Conservation (phyloP, 1,284 basidiomycete species). For the Papiliotrema terrestris region DNA sequence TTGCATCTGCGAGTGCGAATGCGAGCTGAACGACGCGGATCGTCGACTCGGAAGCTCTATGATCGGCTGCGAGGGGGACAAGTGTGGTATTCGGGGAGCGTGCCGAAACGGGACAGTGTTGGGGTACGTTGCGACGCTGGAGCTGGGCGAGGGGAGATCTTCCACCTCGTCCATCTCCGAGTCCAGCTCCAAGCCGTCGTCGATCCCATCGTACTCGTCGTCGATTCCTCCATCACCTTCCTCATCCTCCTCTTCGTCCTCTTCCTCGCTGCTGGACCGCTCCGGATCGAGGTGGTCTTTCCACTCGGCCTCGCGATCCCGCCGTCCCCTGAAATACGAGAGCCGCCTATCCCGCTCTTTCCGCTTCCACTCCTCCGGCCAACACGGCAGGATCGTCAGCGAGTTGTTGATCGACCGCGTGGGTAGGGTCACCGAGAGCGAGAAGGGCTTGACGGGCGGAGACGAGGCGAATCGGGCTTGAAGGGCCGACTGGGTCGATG, state of each 20-base stretch:
- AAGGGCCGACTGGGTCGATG: background rate
- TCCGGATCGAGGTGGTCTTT: background rate
- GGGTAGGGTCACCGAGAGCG: slow-evolving; percentile 29
- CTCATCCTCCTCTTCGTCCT: slow-evolving; percentile 13
- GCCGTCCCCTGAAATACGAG: slow-evolving; percentile 2
- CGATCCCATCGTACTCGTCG: slow-evolving; percentile 6
- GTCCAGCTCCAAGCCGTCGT: slow-evolving; percentile 15
- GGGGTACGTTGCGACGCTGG: slow-evolving; percentile 44
- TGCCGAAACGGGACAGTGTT: slow-evolving; percentile 44
- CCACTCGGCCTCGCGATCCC: background rate
- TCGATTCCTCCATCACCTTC: slow-evolving; percentile 12
- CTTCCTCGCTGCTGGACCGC: background rate
- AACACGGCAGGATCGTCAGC: slow-evolving; percentile 43
- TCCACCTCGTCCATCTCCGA: slow-evolving; percentile 14
- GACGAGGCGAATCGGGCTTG: slow-evolving; percentile 6
- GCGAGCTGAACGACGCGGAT: slow-evolving; percentile 8
- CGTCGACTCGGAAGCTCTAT: slow-evolving; percentile 7
- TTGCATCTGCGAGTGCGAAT: no score
- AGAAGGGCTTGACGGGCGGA: slow-evolving; percentile 25
- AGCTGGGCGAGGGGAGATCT: slow-evolving; percentile 11
- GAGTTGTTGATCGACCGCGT: slow-evolving; percentile 47
- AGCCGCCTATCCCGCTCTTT: slow-evolving; percentile 7
- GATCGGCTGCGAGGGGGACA: slow-evolving; percentile 5
- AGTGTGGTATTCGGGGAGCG: slow-evolving; percentile 28
- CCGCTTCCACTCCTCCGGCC: slow-evolving; percentile 29